phyloP scores from a whole-genome alignment of 2,329 filamentous ascomycete genomes.

The Fusarium globosum region DNA sequence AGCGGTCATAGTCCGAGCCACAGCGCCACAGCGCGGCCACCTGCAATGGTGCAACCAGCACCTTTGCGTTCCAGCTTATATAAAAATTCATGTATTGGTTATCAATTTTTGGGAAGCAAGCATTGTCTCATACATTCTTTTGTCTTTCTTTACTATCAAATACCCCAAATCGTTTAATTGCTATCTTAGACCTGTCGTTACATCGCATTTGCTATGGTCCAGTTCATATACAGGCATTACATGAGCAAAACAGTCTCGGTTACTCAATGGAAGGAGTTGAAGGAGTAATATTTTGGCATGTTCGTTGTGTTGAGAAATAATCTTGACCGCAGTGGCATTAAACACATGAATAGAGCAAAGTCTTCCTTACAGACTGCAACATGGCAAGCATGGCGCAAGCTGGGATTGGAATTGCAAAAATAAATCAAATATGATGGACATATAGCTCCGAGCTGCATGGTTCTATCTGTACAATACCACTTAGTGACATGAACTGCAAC shows the following conservation, averaged over 20 bases:
- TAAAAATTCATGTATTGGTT: not conserved
- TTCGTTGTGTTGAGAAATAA: not conserved
- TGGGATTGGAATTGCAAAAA: constrained; percentile 8
- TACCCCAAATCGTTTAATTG: constrained; percentile 41
- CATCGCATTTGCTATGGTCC: constrained; percentile 5
- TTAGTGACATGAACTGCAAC: not conserved
- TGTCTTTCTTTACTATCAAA: constrained; percentile 29
- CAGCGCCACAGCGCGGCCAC: not conserved
- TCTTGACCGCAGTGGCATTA: not conserved
- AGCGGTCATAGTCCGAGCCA: constrained; percentile 51
- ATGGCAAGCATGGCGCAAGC: constrained; percentile 20
- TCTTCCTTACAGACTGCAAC: constrained; percentile 10
- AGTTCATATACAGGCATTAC: constrained; percentile 14
- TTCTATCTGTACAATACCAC: not conserved
- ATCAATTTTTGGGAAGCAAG: not conserved
- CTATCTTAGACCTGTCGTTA: constrained; percentile 20
- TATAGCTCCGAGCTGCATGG: not conserved
- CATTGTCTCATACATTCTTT: constrained; percentile 8
- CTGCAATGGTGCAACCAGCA: not conserved
- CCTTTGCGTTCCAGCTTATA: not conserved
- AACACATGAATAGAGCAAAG: not conserved
- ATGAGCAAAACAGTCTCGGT: constrained; percentile 21
- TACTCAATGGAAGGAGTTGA: constrained; percentile 38
- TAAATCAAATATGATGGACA: constrained; percentile 2
- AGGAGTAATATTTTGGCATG: constrained; percentile 25